A percentile compares a stretch with the other conserved stretches of the same genome.
These are phyloP conservation scores for Poa pratensis DNA, from an alignment of 176 grass and related monocot species.

Conservation along the genomic window DNA sequence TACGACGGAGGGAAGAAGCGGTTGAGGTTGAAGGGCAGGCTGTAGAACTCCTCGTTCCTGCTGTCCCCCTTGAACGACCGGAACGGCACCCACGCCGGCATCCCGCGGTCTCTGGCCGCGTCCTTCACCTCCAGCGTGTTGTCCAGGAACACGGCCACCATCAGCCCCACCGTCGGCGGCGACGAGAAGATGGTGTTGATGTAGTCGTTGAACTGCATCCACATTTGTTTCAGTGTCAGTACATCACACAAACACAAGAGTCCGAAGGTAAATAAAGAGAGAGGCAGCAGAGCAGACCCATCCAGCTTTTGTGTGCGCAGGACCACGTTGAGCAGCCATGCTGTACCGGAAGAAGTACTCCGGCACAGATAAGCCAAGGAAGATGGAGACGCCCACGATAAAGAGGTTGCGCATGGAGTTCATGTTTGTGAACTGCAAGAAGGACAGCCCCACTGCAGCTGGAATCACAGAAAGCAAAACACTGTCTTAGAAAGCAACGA, in stretches of 20 bases:
- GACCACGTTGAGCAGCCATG: slow-evolving; percentile 72
- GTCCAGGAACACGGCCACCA: slow-evolving; percentile 85
- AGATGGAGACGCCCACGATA: slow-evolving; percentile 92
- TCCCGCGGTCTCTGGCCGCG: slow-evolving; percentile 69
- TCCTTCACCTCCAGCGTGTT: slow-evolving; percentile 90
- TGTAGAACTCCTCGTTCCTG: slow-evolving; percentile 99
- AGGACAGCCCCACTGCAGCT: slow-evolving; percentile 93
- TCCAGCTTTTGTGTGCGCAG: slow-evolving; percentile 80
- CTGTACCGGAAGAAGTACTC: slow-evolving; percentile 96
- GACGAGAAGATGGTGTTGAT: slow-evolving; percentile 99
- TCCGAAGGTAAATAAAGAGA: background rate
- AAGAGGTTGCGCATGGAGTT: slow-evolving; percentile 99
- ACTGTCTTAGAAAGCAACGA: slow-evolving; percentile 3
- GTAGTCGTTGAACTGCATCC: slow-evolving; percentile 96
- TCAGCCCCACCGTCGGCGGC: slow-evolving; percentile 85
- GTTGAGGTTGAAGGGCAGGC: slow-evolving; percentile 93
- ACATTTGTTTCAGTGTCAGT: background rate
- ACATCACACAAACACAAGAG: background rate
- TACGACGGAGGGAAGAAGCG: slow-evolving; percentile 93
- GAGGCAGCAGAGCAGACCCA: slow-evolving; percentile 65
- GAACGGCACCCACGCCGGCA: slow-evolving; percentile 91
- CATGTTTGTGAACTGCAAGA: slow-evolving; percentile 99
- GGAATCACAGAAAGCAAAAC: slow-evolving; percentile 33
- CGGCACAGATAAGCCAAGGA: slow-evolving; percentile 93
- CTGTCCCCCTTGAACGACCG: slow-evolving; percentile 89